Percentiles rank a stretch among this genome's conserved stretches.
Evolutionary conservation across 805 yeast genomes (phyloP).

Genomic region (Ogataea paradorogensis): DNA sequence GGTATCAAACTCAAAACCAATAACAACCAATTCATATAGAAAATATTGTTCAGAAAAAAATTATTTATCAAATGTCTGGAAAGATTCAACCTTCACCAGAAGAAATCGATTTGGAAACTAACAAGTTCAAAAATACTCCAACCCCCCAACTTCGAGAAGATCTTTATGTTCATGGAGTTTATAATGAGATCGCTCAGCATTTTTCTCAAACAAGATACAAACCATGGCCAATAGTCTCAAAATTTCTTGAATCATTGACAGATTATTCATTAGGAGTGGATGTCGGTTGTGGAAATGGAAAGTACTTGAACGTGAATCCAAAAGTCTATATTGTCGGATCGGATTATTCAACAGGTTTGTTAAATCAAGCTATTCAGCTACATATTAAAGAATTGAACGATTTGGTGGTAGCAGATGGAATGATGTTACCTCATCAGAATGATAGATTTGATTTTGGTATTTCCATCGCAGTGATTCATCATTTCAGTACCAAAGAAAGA

Average conservation of each 20-base stretch:
- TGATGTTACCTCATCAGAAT: slow-evolving; percentile 55
- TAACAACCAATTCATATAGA: not conserved
- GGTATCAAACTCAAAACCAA: not conserved
- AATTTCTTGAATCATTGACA: slow-evolving; percentile 49
- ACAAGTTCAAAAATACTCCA: slow-evolving; percentile 25
- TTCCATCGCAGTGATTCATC: slow-evolving; percentile 94
- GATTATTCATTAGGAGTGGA: slow-evolving; percentile 77
- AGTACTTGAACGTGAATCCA: slow-evolving; percentile 72
- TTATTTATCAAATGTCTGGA: slow-evolving; percentile 27
- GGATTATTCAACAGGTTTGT: slow-evolving; percentile 68
- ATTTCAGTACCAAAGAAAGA: slow-evolving; percentile 82
- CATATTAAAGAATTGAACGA: slow-evolving; percentile 36
- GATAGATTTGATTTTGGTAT: slow-evolving; percentile 72
- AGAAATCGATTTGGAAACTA: slow-evolving; percentile 29
- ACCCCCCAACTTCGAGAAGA: slow-evolving; percentile 65
- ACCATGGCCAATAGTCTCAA: slow-evolving; percentile 95
- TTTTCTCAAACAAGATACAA: slow-evolving; percentile 92
- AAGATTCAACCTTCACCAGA: slow-evolving; percentile 30
- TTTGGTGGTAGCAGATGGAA: slow-evolving; percentile 77
- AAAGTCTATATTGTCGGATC: slow-evolving; percentile 70
- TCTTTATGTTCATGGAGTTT: slow-evolving; percentile 83
- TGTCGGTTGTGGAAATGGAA: slow-evolving; percentile 97
- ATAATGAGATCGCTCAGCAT: slow-evolving; percentile 88
- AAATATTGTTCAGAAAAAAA: too few species aligned
- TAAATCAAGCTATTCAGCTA: slow-evolving; percentile 56